A percentile compares a stretch with the other conserved stretches of the same genome.
Evolutionary conservation across 1,284 basidiomycete genomes (phyloP).

Genomic region (Erythrobasidium hasegawianum): DNA sequence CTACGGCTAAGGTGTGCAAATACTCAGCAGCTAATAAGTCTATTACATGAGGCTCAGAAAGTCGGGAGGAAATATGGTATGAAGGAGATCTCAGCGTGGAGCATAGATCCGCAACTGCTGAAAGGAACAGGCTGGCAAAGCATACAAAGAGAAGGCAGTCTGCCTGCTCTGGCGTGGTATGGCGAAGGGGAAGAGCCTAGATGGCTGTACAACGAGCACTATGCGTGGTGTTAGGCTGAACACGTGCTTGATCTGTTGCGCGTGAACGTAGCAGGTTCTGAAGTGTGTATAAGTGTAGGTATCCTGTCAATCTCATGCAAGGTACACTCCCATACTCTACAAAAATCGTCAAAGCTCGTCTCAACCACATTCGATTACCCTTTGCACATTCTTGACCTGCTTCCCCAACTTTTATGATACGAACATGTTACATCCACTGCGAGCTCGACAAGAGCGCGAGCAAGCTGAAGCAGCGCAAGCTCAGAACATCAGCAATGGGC

Average conservation of each 20-base stretch:
- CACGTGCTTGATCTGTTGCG: background rate
- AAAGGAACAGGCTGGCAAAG: slow-evolving; percentile 13
- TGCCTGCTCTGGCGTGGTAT: slow-evolving; percentile 28
- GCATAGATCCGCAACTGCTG: slow-evolving; percentile 3
- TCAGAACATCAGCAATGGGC: background rate
- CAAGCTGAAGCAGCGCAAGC: slow-evolving; percentile 23
- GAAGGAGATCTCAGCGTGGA: slow-evolving; percentile 27
- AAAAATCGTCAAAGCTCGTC: too few relatives aligned
- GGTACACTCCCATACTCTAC: background rate
- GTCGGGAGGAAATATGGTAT: slow-evolving; percentile 14
- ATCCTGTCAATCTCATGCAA: background rate
- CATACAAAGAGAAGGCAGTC: slow-evolving; percentile 1
- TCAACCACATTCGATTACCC: too few relatives aligned
- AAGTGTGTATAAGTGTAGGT: background rate
- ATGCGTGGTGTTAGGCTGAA: slow-evolving; percentile 7
- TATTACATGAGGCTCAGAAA: slow-evolving; percentile 3
- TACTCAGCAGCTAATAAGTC: background rate
- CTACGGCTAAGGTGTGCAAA: slow-evolving; percentile 14
- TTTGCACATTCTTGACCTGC: too few relatives aligned
- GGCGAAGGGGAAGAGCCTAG: background rate
- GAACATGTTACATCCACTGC: slow-evolving; percentile 16
- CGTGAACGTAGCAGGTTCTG: too few relatives aligned
- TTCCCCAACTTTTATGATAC: too few relatives aligned
- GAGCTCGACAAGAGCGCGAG: slow-evolving; percentile 24
- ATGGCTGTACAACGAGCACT: slow-evolving; percentile 26